Conservation (phyloP, 2,329 filamentous ascomycete species). For the Phymatotrichopsis omnivora region DNA sequence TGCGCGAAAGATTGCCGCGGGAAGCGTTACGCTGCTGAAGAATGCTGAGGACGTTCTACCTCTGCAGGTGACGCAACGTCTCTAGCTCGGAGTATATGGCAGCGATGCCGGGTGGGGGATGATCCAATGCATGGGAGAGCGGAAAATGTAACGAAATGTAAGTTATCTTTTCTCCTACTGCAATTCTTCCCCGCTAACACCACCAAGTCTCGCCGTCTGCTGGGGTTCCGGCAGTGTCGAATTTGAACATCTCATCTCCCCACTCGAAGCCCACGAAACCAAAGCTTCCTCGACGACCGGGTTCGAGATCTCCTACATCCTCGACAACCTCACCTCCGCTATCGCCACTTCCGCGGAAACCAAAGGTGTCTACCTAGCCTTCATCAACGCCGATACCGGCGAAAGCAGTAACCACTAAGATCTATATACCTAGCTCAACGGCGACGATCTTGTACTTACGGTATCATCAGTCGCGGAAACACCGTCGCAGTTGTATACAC, state of each 20-base stretch:
- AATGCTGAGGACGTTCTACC: slow-evolving; percentile 53
- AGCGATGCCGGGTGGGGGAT: slow-evolving; percentile 56
- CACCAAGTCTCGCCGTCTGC: slow-evolving; percentile 60
- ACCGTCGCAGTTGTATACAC: slow-evolving; percentile 63
- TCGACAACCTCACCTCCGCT: slow-evolving; percentile 21
- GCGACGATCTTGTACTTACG: slow-evolving; percentile 52
- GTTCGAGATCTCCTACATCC: slow-evolving; percentile 17
- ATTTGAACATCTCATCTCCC: slow-evolving; percentile 72
- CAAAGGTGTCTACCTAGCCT: slow-evolving; percentile 48
- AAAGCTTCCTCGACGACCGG: slow-evolving; percentile 46
- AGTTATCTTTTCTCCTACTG: slow-evolving; percentile 7
- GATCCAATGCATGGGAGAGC: slow-evolving; percentile 67
- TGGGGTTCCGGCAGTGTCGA: slow-evolving; percentile 88
- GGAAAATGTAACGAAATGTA: slow-evolving; percentile 74
- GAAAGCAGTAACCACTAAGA: slow-evolving; percentile 63
- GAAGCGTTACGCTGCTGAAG: slow-evolving; percentile 74
- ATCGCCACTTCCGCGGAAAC: slow-evolving; percentile 21
- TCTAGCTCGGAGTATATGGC: slow-evolving; percentile 49
- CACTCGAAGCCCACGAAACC: slow-evolving; percentile 52
- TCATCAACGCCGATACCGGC: slow-evolving; percentile 55
- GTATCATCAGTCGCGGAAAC: slow-evolving; percentile 52
- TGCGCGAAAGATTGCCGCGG: slow-evolving; percentile 65
- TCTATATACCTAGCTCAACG: slow-evolving; percentile 56
- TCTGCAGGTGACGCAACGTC: slow-evolving; percentile 21
- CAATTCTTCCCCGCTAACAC: no score